Evolutionary conservation across 1,139 yeast species (phyloP), one percentile per base, ranked within the genome.

Genomic region (Blastobotrys raffinosifermentans): DNA sequence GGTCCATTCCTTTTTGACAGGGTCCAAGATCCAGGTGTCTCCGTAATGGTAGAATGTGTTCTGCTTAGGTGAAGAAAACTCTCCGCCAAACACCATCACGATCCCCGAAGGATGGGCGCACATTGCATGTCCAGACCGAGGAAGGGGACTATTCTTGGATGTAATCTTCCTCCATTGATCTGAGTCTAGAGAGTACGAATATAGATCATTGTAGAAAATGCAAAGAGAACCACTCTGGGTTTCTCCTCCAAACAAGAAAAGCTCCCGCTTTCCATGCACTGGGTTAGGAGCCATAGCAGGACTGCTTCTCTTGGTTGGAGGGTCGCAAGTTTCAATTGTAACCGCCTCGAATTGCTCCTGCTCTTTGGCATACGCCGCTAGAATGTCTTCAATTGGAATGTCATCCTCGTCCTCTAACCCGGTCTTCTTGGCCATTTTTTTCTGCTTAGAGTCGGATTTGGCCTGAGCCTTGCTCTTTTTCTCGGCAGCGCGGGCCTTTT

Each of bases 1-100:
- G 17, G 84, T 71, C 97, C 97, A 91, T 61, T 87, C 96, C 53
- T 84, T 86, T 11, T 81, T 69, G 21, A 74, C 77, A 1, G 89
- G 75, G 53, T 91, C 97, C 44, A 91, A 66, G 37, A 89, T 70
- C 97, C 97, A 91, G 3, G 96, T 82, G 55, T 91, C 98, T 14
- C 96, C 93, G 58, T 86, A 91, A 61, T 91, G 98, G 60, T 91
- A 93, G 60, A 91, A 91, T 0, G 96, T 86, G 35, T 87, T 79
- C 60, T 91, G 98, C 55, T 89, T 91, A 2, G 97, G 97, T 5
- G 95, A 84, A 1, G 96, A 85, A 53, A 91, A 91, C 61, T 91
- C 98, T 49, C 98, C 98, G 37, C 97, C 98, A 65, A 86, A 91
- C 69, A 91, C 63, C 44, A 91, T 63, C 18, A 85, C 72, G 1